Base-by-base conservation (phyloP, 163 green algal species). In the Scenedesmus sp. region DNA sequence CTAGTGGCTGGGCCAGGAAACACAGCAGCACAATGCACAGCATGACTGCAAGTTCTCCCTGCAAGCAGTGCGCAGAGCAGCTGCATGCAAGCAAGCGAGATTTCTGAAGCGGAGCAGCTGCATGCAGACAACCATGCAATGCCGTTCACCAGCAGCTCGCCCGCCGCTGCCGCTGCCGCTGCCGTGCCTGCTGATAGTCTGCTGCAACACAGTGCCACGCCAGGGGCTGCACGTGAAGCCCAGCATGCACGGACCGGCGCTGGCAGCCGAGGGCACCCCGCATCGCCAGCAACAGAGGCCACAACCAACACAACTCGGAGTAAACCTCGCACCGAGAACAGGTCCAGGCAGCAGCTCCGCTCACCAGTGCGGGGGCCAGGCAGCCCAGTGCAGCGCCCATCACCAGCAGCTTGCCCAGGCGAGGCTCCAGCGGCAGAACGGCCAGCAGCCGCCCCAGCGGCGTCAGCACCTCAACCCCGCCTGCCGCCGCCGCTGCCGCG, bases 401-500 rank as follows among this genome's bases (percentile, higher is more conserved):
- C 87, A 99, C 93, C 84, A 99, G 95, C 92, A 99, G 95, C 94
- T 98, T 98, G 24, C 95, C 96, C 37, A 97, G 83, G 0, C 93
- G 87, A 0, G 94, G 94, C 73, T 99, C 97, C 73, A 99, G 94
- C 0, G 98, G 98, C 78, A 99, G 95, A 59, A 95, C 87, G 2
- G 97, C 97, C 70, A 99, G 94, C 92, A 99, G 96, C 42, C 88
- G 68, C 89, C 97, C 98, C 40, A 99, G 93, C 6, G 98, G 96
- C 0, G 97, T 99, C 18, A 99, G 92, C 43, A 92, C 87, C 92
- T 99, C 96, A 33, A 83, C 61, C 0, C 89, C 80, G 3, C 89
- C 93, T n/a, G 30, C 82, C 24, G 43, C 40, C 56, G 35, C 70
- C 37, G 82, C 82, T 24, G 26, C 81, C 6, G 82, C 82, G 9